A percentile compares a stretch with the other conserved stretches of the same genome.
Conservation (phyloP, 2,329 filamentous ascomycete genomes). For the Akanthomyces muscarius region DNA sequence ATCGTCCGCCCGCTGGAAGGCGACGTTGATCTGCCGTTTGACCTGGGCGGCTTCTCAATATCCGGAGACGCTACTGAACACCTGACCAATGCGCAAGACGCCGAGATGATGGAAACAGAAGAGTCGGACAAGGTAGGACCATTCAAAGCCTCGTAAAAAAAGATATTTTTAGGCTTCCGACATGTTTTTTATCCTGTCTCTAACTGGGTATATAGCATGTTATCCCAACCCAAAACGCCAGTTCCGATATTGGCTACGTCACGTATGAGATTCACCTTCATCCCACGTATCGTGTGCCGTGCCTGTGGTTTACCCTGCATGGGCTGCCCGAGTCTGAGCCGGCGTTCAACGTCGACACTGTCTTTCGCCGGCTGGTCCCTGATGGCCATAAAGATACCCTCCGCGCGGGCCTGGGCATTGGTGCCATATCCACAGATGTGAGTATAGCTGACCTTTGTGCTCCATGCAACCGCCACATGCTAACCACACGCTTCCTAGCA, state of each 20-base stretch:
- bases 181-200: conserved; percentile 19
- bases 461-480: conserved; percentile 2
- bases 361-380: conserved; percentile 69
- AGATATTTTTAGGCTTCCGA: neutral
- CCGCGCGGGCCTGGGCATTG: conserved; percentile 55
- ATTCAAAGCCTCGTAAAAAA: neutral
- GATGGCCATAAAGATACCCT: conserved; percentile 59
- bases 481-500: conserved; percentile 48
- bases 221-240: conserved; percentile 30
- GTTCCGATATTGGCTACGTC: conserved; percentile 44
- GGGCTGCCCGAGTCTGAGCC: conserved; percentile 52
- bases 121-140: conserved; percentile 46
- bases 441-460: conserved; percentile 36
- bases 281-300: conserved; percentile 69
- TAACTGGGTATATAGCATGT: conserved; percentile 35
- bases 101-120: conserved; percentile 48
- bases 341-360: conserved; percentile 60
- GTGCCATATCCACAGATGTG: conserved; percentile 73
- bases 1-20: conserved; percentile 52
- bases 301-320: conserved; percentile 69
- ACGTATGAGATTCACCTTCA: conserved; percentile 73
- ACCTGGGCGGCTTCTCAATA: conserved; percentile 45
- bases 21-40: conserved; percentile 43
- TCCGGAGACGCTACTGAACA: conserved; percentile 24
- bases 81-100: conserved; percentile 32